phyloP scores from a whole-genome alignment of 1,139 yeast genomes.

The Arxiozyma heterogenica region DNA sequence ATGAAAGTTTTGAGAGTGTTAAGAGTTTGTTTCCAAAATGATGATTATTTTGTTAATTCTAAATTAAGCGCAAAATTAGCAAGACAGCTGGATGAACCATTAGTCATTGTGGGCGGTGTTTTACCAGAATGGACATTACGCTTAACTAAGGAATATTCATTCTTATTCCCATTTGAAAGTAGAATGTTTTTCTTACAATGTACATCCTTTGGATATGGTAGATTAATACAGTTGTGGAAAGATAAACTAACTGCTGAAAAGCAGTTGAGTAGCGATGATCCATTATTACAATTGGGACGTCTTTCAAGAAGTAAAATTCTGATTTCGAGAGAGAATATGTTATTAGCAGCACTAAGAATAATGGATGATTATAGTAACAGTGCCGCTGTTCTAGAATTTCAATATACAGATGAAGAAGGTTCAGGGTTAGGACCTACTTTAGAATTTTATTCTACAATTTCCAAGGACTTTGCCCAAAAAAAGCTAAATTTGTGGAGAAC shows the following conservation, averaged over 20 bases:
- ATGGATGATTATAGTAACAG: conserved; percentile 68
- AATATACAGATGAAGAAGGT: conserved; percentile 88
- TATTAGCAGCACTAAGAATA: conserved; percentile 75
- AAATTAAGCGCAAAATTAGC: conserved; percentile 80
- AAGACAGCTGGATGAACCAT: conserved; percentile 82
- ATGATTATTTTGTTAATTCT: conserved; percentile 57
- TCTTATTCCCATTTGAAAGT: conserved; percentile 76
- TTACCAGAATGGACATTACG: conserved; percentile 80
- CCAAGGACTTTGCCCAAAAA: conserved; percentile 58
- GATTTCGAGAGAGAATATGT: conserved; percentile 57
- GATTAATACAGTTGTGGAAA: conserved; percentile 77
- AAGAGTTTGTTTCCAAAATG: conserved; percentile 33
- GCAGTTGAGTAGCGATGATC: conserved; percentile 19
- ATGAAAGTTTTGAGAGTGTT: conserved; percentile 49
- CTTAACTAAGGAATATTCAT: conserved; percentile 65
- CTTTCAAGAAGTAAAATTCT: conserved; percentile 75
- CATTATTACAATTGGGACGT: conserved; percentile 51
- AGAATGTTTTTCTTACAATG: conserved; percentile 72
- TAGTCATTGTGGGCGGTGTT: conserved; percentile 79
- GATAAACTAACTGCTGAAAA: conserved; percentile 40
- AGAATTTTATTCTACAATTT: conserved; percentile 80
- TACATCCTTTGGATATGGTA: conserved; percentile 85
- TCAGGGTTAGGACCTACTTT: conserved; percentile 94
- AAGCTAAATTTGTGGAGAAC: conserved; percentile 63
- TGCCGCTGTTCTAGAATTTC: conserved; percentile 79